Evolutionary conservation across 2,329 filamentous ascomycete species (phyloP).

Genomic region (Pseudogymnoascus sp.): DNA sequence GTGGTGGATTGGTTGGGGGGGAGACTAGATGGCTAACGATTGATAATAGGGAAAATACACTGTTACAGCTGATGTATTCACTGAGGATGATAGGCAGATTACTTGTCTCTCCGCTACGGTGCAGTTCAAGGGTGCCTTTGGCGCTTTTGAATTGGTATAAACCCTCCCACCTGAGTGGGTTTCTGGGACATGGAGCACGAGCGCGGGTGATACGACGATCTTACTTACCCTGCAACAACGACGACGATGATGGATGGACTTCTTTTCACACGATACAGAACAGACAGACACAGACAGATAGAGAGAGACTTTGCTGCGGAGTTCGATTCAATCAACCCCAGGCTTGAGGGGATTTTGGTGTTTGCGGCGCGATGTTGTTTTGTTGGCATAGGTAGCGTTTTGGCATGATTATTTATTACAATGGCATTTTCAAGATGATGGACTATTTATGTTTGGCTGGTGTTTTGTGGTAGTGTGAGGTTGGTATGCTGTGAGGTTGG

Average conservation of each 20-base stretch:
- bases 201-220: neutral
- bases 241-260: neutral
- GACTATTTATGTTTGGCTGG: too few relatives aligned
- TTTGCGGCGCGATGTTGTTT: neutral
- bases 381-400: neutral
- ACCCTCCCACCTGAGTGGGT: neutral
- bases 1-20: too few relatives aligned
- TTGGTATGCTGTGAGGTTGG: too few relatives aligned
- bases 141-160: neutral
- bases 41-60: conserved; percentile 70
- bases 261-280: neutral
- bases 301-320: neutral
- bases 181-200: neutral
- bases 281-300: neutral
- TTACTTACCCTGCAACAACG: neutral
- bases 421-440: too few relatives aligned
- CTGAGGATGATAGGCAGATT: conserved; percentile 62
- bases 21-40: neutral
- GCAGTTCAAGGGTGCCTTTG: conserved; percentile 40
- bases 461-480: too few relatives aligned
- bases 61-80: conserved; percentile 79
- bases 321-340: neutral
- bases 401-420: too few relatives aligned
- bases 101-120: conserved; percentile 79
- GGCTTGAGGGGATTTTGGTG: neutral